Conservation (phyloP, 2,329 filamentous ascomycete genomes). For the Epichloe amarillans region DNA sequence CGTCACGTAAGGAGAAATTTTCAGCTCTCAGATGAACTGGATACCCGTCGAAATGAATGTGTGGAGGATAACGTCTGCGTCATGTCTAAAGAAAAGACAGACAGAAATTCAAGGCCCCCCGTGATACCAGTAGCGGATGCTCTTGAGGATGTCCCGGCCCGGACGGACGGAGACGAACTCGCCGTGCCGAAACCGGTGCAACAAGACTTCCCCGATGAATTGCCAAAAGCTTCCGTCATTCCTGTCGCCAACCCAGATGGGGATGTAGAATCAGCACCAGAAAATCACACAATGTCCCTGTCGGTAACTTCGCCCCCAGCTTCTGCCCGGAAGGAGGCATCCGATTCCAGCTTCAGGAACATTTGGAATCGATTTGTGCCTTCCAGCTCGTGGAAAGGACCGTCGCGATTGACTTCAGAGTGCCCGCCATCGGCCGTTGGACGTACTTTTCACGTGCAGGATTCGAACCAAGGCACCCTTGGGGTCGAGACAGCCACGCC, state of each 20-base stretch:
- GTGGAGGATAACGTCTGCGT: neutral
- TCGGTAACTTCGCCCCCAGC: neutral
- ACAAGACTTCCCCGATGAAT: neutral
- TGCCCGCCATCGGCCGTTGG: neutral
- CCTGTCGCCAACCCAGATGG: neutral
- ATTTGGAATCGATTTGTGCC: conserved; percentile 14
- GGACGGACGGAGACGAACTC: neutral
- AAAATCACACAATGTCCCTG: neutral
- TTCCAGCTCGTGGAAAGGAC: conserved; percentile 13
- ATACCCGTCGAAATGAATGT: neutral
- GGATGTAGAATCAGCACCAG: neutral
- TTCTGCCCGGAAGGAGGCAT: neutral
- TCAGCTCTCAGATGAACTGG: neutral
- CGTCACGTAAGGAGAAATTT: neutral
- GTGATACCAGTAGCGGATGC: neutral
- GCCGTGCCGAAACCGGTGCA: neutral
- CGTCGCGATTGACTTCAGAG: conserved; percentile 6
- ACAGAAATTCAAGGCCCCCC: neutral
- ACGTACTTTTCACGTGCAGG: neutral
- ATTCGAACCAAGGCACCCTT: neutral
- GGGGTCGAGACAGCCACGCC: neutral
- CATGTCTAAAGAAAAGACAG: neutral
- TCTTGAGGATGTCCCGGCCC: neutral
- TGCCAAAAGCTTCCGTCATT: no score
- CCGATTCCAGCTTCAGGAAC: conserved; percentile 11